Conservation (phyloP, 2,329 filamentous ascomycete species). For the Diaporthe amygdali region DNA sequence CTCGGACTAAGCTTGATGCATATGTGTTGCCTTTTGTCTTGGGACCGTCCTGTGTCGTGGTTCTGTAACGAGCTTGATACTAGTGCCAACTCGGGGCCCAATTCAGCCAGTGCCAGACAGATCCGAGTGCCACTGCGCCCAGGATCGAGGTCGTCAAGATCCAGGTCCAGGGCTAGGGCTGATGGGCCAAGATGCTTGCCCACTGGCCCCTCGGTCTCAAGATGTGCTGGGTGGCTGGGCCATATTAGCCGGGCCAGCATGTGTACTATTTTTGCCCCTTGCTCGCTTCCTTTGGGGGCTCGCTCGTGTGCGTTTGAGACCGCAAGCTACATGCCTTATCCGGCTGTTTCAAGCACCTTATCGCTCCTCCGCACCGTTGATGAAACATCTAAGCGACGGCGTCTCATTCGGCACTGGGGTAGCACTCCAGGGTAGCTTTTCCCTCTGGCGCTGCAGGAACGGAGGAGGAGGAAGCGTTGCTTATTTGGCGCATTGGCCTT, state of each 20-base stretch:
- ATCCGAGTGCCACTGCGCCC: neutral
- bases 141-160: neutral
- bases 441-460: neutral
- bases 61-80: slow-evolving; percentile 9
- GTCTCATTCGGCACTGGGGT: slow-evolving; percentile 2
- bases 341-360: slow-evolving; percentile 12
- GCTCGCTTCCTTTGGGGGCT: too few species aligned
- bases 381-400: slow-evolving; percentile 9
- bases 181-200: neutral
- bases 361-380: slow-evolving; percentile 9
- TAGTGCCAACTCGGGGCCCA: neutral
- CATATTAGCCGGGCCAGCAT: neutral
- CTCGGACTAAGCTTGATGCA: too few species aligned
- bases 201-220: neutral
- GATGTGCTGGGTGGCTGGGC: neutral
- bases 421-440: neutral
- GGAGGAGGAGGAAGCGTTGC: neutral
- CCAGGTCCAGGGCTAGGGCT: neutral
- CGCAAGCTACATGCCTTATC: neutral
- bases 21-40: neutral
- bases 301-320: slow-evolving; percentile 2
- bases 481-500: neutral
- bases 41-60: neutral
- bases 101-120: neutral
- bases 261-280: neutral